phyloP scores from a whole-genome alignment of 106 monocot genomes.

The Acorus calamus region DNA sequence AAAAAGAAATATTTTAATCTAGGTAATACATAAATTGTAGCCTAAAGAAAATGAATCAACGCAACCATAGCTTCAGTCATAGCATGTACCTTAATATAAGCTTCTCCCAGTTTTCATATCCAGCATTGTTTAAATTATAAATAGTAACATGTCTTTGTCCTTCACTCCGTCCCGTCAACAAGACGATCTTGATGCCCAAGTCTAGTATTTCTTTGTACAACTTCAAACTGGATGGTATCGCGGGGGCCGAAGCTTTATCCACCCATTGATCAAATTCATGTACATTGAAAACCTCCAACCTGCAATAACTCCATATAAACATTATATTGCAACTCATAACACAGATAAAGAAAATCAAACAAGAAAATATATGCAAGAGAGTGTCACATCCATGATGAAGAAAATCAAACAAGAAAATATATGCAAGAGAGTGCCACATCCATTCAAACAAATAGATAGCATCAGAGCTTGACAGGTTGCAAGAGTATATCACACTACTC shows the following conservation, averaged over 20 bases:
- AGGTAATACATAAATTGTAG: background rate
- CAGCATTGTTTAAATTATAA: conserved; percentile 45
- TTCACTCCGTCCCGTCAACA: conserved; percentile 76
- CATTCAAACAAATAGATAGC: no score
- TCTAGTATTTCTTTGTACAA: conserved; percentile 47
- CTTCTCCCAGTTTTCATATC: conserved; percentile 54
- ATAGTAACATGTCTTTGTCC: conserved; percentile 43
- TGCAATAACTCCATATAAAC: conserved; percentile 6
- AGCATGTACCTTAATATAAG: conserved; percentile 64
- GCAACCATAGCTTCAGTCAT: no score
- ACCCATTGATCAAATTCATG: conserved; percentile 71
- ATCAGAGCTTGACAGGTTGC: no score
- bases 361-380: no score
- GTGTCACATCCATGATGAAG: no score
- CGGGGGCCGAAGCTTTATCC: conserved; percentile 50
- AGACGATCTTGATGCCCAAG: conserved; percentile 59
- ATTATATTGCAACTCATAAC: no score
- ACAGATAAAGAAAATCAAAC: no score
- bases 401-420: no score
- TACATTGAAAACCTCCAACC: conserved; percentile 55
- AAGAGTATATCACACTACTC: no score
- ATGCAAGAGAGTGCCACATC: no score
- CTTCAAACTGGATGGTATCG: conserved; percentile 49
- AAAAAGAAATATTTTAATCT: background rate
- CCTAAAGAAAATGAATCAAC: background rate